Base-by-base conservation (phyloP, 371 early-diverging fungal species). In the Apophysomyces variabilis region DNA sequence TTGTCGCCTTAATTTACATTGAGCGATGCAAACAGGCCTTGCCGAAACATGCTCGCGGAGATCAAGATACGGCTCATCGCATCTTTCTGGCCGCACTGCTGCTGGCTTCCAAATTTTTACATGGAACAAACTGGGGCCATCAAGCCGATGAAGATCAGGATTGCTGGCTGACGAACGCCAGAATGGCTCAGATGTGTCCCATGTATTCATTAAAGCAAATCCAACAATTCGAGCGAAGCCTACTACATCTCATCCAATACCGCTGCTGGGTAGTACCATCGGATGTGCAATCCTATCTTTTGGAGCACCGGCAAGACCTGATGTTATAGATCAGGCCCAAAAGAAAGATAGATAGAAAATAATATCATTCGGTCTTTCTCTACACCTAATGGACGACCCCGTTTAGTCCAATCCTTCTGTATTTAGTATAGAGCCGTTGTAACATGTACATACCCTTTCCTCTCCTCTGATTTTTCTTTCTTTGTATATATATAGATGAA, bases 41-140 rank as follows among this genome's bases (percentile, higher is more conserved):
- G 5, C 75, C 75, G n/a, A 75, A 69, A 54, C 64, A 72, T 57
- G 75, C 75, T 8, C 62, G 69, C 26, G 75, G 75, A 14, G 66
- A 75, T 37, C 72, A 72, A 65, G 75, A 75, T 47, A 75, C 75
- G 5, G 72, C 88, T 9, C 86, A 90, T 45, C 85, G 92, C 56
- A 90, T 91, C 84, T 91, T 90, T 78, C 72, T 91, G n/a, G 90
- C 89, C 5, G 87, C 92, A 0, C 66, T 91, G 36, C 76, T 91
- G 18, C 74, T 87, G 16, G 92, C 92, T 7, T 88, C 89, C 35
- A 92, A 92, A 70, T 92, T 88, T 62, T 79, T 89, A 56, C 84
- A 84, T 57, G 92, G 92, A 66, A 77, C 85, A 62, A 82, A 86
- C 50, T 89, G 86, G 74, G 86, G 61, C 37, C 66, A 72, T 26